Percentiles rank a stretch among this genome's conserved stretches.
Conservation (phyloP, 768 basidiomycete species). For the Leucocoprinus birnbaumii region DNA sequence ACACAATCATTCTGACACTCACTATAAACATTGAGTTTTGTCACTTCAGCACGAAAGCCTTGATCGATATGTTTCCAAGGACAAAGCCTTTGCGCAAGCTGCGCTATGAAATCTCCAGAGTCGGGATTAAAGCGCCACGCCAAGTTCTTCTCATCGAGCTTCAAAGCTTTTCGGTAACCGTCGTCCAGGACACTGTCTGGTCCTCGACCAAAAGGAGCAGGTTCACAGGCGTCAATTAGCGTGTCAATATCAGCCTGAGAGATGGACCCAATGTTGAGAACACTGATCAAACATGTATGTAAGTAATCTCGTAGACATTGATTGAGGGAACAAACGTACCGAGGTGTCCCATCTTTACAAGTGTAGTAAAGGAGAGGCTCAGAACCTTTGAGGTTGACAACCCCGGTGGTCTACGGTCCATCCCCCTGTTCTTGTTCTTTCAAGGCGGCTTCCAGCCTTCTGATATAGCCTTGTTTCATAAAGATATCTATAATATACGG, state of each 20-base stretch:
- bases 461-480: background rate
- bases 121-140: slow-evolving; percentile 25
- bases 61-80: slow-evolving; percentile 15
- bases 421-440: background rate
- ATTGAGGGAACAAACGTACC: background rate
- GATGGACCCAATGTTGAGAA: background rate
- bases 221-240: background rate
- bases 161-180: slow-evolving; percentile 42
- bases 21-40: slow-evolving; percentile 39
- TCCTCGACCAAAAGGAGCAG: slow-evolving; percentile 17
- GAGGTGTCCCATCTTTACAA: background rate
- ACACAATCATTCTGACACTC: background rate
- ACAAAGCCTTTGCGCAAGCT: slow-evolving; percentile 19
- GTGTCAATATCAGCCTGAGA: background rate
- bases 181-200: slow-evolving; percentile 38
- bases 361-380: background rate
- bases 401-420: background rate
- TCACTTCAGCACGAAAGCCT: slow-evolving; percentile 26
- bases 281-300: background rate
- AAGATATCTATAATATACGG: too few species aligned
- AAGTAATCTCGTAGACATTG: background rate
- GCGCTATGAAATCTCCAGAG: slow-evolving; percentile 17
- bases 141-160: slow-evolving; percentile 37
- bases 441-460: background rate
- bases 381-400: background rate